Conservation (phyloP, 306 rosid species). For the Abrus pulchellus region DNA sequence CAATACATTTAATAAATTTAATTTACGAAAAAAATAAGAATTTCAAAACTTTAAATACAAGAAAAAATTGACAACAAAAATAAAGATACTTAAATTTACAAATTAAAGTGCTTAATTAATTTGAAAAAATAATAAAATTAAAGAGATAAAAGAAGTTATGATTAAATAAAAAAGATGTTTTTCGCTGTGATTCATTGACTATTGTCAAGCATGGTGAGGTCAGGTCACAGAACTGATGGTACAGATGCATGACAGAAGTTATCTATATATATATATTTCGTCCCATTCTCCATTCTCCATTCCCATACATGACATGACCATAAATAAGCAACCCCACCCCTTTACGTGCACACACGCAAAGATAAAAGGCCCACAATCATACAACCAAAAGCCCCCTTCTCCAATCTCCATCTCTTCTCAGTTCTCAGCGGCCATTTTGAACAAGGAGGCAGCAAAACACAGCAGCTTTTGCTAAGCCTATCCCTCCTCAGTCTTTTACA, state of each 20-base stretch:
- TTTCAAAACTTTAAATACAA: no score
- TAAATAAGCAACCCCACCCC: slow-evolving; percentile 31
- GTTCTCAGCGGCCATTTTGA: slow-evolving; percentile 14
- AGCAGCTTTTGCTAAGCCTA: slow-evolving; percentile 7
- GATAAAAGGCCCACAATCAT: slow-evolving; percentile 71
- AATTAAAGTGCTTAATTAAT: no score
- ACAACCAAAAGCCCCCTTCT: slow-evolving; percentile 63
- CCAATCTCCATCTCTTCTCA: background rate
- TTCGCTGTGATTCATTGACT: slow-evolving; percentile 32
- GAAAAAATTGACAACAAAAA: no score
- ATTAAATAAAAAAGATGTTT: no score
- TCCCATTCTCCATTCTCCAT: background rate
- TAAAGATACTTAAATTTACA: no score
- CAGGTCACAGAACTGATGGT: background rate
- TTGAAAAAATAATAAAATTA: no score
- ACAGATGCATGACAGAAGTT: slow-evolving; percentile 3
- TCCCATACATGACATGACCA: background rate
- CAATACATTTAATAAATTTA: no score
- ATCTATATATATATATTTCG: slow-evolving; percentile 40
- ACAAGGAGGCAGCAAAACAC: background rate
- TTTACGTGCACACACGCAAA: slow-evolving; percentile 67
- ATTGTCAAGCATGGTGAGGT: slow-evolving; percentile 52
- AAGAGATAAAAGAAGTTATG: no score
- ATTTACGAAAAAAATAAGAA: no score
- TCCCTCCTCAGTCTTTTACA: background rate